phyloP scores from a whole-genome alignment of 495 filamentous ascomycete species.

The Aspergillus bridgeri region DNA sequence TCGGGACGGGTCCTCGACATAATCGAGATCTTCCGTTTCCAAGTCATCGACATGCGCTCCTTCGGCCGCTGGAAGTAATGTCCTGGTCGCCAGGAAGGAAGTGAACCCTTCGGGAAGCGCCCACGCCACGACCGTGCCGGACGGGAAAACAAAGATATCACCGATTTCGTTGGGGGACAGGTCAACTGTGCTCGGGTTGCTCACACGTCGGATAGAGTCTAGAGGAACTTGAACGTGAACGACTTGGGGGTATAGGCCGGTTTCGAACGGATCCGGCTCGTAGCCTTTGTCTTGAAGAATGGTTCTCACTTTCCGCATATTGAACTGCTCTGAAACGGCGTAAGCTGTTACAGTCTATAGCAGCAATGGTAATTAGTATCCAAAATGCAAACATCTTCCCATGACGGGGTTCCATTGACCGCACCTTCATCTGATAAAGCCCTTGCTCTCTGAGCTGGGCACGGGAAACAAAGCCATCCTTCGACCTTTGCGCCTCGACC shows the following conservation, averaged over 20 bases:
- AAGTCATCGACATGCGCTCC: constrained; percentile 62
- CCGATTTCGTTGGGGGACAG: constrained; percentile 64
- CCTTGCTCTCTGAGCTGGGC: constrained; percentile 40
- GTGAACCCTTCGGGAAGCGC: constrained; percentile 69
- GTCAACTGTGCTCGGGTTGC: constrained; percentile 54
- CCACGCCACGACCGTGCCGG: constrained; percentile 94
- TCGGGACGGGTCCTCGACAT: constrained; percentile 67
- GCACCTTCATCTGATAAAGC: constrained; percentile 42
- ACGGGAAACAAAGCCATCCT: constrained; percentile 42
- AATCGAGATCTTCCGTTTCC: constrained; percentile 91
- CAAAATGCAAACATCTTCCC: background rate
- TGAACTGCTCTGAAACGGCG: constrained; percentile 82
- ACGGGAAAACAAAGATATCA: constrained; percentile 96
- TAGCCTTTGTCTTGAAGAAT: constrained; percentile 71
- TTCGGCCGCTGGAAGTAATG: constrained; percentile 70
- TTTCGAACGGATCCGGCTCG: constrained; percentile 57
- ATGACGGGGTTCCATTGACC: background rate
- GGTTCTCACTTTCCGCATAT: constrained; percentile 67
- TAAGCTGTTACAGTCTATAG: constrained; percentile 69
- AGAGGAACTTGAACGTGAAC: constrained; percentile 60
- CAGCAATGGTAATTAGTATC: constrained; percentile 22
- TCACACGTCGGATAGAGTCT: constrained; percentile 45
- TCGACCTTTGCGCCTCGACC: constrained; percentile 58
- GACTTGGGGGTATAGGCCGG: constrained; percentile 62
- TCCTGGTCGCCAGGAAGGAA: constrained; percentile 66